These are phyloP conservation scores for Saitozyma sp. DNA, from an alignment of 768 basidiomycete genomes.

Conservation along the genomic window DNA sequence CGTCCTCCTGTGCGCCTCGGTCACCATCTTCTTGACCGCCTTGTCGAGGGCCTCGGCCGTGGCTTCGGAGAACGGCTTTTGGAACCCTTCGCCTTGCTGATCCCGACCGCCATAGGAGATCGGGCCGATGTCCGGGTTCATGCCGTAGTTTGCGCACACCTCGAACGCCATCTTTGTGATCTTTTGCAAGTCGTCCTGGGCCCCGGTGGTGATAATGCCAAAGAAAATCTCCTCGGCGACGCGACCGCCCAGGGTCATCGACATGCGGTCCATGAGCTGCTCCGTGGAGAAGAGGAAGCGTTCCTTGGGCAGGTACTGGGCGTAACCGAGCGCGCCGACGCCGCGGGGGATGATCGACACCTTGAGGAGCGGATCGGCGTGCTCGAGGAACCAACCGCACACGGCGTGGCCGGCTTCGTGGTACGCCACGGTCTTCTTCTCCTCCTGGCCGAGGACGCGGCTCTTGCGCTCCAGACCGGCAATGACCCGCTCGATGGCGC, in stretches of 20 bases:
- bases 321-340: conserved; percentile 92
- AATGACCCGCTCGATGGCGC: conserved; percentile 95
- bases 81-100: conserved; percentile 80
- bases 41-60: conserved; percentile 88
- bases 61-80: conserved; percentile 97
- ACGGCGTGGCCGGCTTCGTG: conserved; percentile 99
- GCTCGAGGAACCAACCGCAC: conserved; percentile 97
- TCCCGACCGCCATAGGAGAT: conserved; percentile 92
- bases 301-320: conserved; percentile 95
- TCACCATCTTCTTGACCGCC: conserved; percentile 90
- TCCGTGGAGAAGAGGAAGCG: conserved; percentile 93
- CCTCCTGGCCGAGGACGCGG: conserved; percentile 84
- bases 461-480: conserved; percentile 96
- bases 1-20: conserved; percentile 79
- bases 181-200: conserved; percentile 97
- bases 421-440: conserved; percentile 98
- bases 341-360: conserved; percentile 98
- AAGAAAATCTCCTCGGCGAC: conserved; percentile 99
- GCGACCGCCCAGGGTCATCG: conserved; percentile 97
- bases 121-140: conserved; percentile 92
- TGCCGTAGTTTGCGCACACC: conserved; percentile 87
- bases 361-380: conserved; percentile 93
- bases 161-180: conserved; percentile 98
- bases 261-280: conserved; percentile 91
- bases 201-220: conserved; percentile 88